A percentile compares a stretch with the other conserved stretches of the same genome.
These are phyloP conservation scores for Stygiomarasmius scandens DNA, from an alignment of 1,284 basidiomycete genomes.

Conservation along the genomic window DNA sequence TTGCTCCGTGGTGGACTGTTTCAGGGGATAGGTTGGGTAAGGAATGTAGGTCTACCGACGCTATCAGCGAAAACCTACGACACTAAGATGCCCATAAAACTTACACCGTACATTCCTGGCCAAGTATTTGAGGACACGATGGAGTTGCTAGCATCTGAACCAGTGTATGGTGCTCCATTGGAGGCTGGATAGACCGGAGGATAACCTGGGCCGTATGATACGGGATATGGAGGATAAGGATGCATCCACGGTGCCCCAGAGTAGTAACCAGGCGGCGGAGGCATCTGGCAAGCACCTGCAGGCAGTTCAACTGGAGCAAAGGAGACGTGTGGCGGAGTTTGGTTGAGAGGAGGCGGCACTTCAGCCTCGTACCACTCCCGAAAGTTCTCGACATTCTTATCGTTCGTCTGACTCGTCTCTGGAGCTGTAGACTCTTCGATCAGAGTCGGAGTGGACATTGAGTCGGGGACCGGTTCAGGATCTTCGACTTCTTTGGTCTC, in stretches of 20 bases:
- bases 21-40: constrained; percentile 42
- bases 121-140: constrained; percentile 30
- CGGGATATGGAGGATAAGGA: constrained; percentile 53
- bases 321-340: constrained; percentile 24
- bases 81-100: constrained; percentile 21
- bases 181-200: constrained; percentile 42
- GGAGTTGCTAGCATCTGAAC: constrained; percentile 40
- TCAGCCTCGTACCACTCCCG: constrained; percentile 21
- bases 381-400: constrained; percentile 9
- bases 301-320: constrained; percentile 28
- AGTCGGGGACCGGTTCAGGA: background rate
- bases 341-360: background rate
- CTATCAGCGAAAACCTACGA: constrained; percentile 14
- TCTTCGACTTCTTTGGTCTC: background rate
- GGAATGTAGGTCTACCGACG: constrained; percentile 44
- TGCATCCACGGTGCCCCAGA: constrained; percentile 56
- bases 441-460: background rate
- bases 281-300: constrained; percentile 24
- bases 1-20: constrained; percentile 32
- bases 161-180: constrained; percentile 30
- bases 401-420: background rate
- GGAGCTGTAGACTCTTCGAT: background rate
- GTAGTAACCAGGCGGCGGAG: constrained; percentile 49
- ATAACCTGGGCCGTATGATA: constrained; percentile 54
- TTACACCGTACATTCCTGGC: constrained; percentile 50